These are phyloP conservation scores for Pseudonitzschia delicatissima DNA, from an alignment of 108 stramenopile genomes.

Conservation along the genomic window DNA sequence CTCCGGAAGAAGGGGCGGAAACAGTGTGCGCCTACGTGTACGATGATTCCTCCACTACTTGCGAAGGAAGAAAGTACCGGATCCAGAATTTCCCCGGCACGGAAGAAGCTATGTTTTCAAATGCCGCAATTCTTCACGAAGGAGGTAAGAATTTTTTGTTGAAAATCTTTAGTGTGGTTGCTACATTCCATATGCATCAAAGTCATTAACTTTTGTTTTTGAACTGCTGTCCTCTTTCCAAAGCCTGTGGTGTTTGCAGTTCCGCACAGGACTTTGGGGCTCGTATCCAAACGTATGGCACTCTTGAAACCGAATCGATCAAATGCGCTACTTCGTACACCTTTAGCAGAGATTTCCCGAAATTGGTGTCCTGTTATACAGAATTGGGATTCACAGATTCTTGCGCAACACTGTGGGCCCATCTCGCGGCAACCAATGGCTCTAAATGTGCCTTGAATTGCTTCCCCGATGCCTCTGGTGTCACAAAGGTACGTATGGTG, in stretches of 20 bases:
- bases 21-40: conserved; percentile 31
- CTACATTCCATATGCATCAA: background rate
- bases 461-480: background rate
- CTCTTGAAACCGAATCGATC: conserved; percentile 9
- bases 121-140: conserved; percentile 27
- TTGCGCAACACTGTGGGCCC: conserved; percentile 30
- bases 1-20: background rate
- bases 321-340: conserved; percentile 21
- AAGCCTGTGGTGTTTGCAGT: conserved; percentile 36
- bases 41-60: conserved; percentile 13
- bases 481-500: background rate
- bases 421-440: conserved; percentile 27
- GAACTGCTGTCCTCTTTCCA: background rate
- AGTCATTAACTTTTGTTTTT: background rate
- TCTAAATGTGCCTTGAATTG: conserved; percentile 12
- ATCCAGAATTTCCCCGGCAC: conserved; percentile 19
- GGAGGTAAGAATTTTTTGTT: conserved; percentile 19
- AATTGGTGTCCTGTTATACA: conserved; percentile 16
- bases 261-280: conserved; percentile 24
- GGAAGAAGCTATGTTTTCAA: conserved; percentile 14
- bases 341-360: conserved; percentile 8
- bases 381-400: conserved; percentile 14
- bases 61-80: conserved; percentile 17
- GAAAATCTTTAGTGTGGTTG: background rate
- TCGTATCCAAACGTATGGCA: conserved; percentile 14